These are phyloP conservation scores for Trichothecium roseum DNA, from an alignment of 2,329 filamentous ascomycete genomes.

Conservation along the genomic window DNA sequence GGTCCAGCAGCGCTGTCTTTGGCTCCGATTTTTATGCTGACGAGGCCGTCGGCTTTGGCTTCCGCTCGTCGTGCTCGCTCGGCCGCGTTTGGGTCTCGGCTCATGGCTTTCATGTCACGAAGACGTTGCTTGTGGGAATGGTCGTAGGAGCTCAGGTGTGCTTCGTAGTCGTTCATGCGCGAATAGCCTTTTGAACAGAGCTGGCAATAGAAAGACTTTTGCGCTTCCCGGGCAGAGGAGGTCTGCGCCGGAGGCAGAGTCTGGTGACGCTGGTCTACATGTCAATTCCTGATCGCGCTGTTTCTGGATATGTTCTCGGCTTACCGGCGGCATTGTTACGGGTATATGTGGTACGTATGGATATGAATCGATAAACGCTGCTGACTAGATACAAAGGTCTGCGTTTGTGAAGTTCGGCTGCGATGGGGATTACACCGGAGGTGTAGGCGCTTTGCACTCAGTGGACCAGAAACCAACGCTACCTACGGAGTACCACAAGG, in stretches of 20 bases:
- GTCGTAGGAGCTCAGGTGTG: constrained; percentile 88
- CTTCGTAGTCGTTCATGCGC: constrained; percentile 92
- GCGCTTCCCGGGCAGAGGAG: constrained; percentile 60
- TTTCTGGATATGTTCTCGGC: too few species aligned
- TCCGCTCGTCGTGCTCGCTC: constrained; percentile 59
- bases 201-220: constrained; percentile 73
- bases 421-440: too few species aligned
- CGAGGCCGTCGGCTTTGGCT: constrained; percentile 57
- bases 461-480: too few species aligned
- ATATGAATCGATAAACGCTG: too few species aligned
- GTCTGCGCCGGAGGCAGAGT: constrained; percentile 49
- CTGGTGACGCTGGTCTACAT: constrained; percentile 44
- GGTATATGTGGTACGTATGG: too few species aligned
- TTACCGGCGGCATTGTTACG: too few species aligned
- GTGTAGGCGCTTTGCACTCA: too few species aligned
- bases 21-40: constrained; percentile 52
- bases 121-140: constrained; percentile 88
- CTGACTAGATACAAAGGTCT: too few species aligned
- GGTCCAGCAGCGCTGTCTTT: constrained; percentile 15
- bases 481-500: too few species aligned
- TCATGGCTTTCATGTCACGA: constrained; percentile 80
- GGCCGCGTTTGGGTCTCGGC: constrained; percentile 57
- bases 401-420: too few species aligned
- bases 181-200: constrained; percentile 91
- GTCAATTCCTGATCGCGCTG: too few species aligned